phyloP scores from a whole-genome alignment of 2,329 filamentous ascomycete species.

The Corniculantispora saksenae region DNA sequence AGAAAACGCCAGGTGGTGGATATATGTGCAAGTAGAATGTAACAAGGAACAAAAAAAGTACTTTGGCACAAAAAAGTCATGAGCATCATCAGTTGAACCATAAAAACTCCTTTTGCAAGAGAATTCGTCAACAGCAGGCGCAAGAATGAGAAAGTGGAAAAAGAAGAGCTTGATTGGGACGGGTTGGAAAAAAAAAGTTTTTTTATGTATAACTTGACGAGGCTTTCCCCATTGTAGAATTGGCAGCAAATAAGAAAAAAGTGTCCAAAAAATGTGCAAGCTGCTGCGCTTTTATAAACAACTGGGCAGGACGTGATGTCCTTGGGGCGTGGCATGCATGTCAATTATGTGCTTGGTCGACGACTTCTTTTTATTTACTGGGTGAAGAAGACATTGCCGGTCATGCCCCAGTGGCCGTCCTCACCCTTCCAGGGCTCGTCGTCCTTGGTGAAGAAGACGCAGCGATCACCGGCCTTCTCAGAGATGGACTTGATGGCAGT shows the following conservation, averaged over 20 bases:
- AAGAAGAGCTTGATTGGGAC: not conserved
- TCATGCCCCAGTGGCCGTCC: conserved; percentile 74
- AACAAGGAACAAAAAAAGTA: too few relatives aligned
- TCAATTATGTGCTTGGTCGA: conserved; percentile 3
- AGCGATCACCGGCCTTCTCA: conserved; percentile 63
- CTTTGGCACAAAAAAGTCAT: not conserved
- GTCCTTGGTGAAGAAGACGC: conserved; percentile 79
- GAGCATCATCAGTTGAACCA: not conserved
- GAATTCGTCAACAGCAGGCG: not conserved
- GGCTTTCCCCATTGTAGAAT: conserved; percentile 9
- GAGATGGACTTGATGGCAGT: conserved; percentile 73
- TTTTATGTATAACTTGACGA: conserved; percentile 13
- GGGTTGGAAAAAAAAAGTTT: conserved; percentile 8
- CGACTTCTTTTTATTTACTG: conserved; percentile 16
- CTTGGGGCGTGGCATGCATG: conserved; percentile 5
- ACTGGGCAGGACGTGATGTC: not conserved
- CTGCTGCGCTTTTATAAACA: conserved; percentile 16
- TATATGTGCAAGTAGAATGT: too few relatives aligned
- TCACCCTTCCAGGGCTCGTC: conserved; percentile 81
- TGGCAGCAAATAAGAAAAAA: conserved; percentile 5
- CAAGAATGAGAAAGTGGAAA: not conserved
- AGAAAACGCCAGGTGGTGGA: too few relatives aligned
- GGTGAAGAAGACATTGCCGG: conserved; percentile 23
- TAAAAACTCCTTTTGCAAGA: not conserved
- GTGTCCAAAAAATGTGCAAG: conserved; percentile 11